A percentile compares a stretch with the other conserved stretches of the same genome.
These are phyloP conservation scores for Leishmania guyanensis DNA, from an alignment of 208 protist species.

Conservation along the genomic window DNA sequence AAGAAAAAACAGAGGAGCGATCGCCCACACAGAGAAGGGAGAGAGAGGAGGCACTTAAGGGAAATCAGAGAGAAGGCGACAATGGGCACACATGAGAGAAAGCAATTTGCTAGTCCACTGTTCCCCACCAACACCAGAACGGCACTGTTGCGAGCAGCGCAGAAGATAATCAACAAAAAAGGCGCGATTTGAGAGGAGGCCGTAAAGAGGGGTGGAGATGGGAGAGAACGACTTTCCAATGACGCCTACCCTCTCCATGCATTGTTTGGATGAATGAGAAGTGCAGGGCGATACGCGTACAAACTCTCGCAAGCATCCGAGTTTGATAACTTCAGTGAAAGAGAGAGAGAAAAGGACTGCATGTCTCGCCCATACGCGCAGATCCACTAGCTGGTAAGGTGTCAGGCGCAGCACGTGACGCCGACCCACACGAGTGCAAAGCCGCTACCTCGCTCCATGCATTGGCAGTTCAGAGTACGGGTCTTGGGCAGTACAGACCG, in stretches of 20 bases:
- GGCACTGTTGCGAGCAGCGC: too few relatives aligned
- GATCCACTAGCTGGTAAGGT: background rate
- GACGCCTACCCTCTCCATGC: too few relatives aligned
- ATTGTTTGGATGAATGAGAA: background rate
- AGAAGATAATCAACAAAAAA: too few relatives aligned
- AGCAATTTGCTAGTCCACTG: too few relatives aligned
- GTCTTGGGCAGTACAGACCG: too few relatives aligned
- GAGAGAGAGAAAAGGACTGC: background rate
- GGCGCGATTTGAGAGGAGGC: too few relatives aligned
- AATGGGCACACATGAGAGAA: background rate
- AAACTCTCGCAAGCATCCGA: background rate
- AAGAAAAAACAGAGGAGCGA: background rate
- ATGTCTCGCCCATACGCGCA: background rate
- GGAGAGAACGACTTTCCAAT: too few relatives aligned
- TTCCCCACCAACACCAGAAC: too few relatives aligned
- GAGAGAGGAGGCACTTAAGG: background rate
- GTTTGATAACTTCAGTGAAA: background rate
- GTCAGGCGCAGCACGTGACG: too few relatives aligned
- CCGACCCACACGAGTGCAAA: background rate
- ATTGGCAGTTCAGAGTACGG: too few relatives aligned
- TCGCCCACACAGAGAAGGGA: background rate
- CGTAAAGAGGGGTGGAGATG: too few relatives aligned
- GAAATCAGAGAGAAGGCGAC: slow-evolving; percentile 4
- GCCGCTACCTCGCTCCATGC: too few relatives aligned
- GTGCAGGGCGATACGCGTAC: background rate